phyloP scores from a whole-genome alignment of 1,139 yeast species.

The Debaryomycetaceae sp. region DNA sequence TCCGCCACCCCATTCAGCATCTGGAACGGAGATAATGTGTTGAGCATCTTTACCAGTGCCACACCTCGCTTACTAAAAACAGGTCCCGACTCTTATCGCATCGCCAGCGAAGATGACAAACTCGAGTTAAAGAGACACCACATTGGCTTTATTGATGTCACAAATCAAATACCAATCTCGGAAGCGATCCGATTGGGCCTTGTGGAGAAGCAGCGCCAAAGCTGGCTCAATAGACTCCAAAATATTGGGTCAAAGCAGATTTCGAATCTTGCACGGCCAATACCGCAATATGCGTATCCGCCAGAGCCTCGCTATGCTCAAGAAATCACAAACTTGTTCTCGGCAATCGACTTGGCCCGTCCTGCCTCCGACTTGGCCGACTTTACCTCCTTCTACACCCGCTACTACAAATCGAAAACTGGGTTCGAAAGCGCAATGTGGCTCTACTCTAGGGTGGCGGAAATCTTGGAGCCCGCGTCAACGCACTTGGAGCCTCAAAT shows the following conservation, averaged over 20 bases:
- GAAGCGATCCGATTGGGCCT: conserved; percentile 23
- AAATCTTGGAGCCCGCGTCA: conserved; percentile 30
- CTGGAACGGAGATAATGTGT: too few relatives aligned
- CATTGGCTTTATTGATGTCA: conserved; percentile 59
- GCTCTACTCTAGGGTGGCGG: conserved; percentile 43
- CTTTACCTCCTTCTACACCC: conserved; percentile 64
- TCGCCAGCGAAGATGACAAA: conserved; percentile 49
- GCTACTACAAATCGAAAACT: conserved; percentile 64
- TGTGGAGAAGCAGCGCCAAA: conserved; percentile 7
- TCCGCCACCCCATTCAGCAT: too few relatives aligned
- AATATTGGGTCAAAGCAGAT: conserved; percentile 24
- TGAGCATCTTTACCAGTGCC: neutral
- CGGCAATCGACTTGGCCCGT: conserved; percentile 29
- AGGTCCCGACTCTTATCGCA: conserved; percentile 26
- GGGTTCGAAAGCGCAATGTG: conserved; percentile 71
- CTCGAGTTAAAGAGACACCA: conserved; percentile 42
- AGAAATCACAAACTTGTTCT: conserved; percentile 30
- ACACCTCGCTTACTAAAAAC: conserved; percentile 14
- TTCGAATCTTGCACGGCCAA: conserved; percentile 11
- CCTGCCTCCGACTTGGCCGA: conserved; percentile 46
- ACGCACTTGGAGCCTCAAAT: conserved; percentile 12
- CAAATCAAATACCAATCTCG: conserved; percentile 32
- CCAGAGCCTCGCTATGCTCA: conserved; percentile 22
- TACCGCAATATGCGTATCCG: conserved; percentile 49
- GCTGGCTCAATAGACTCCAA: conserved; percentile 7